Conservation (phyloP, 805 yeast species). For the Starmera amethionina region DNA sequence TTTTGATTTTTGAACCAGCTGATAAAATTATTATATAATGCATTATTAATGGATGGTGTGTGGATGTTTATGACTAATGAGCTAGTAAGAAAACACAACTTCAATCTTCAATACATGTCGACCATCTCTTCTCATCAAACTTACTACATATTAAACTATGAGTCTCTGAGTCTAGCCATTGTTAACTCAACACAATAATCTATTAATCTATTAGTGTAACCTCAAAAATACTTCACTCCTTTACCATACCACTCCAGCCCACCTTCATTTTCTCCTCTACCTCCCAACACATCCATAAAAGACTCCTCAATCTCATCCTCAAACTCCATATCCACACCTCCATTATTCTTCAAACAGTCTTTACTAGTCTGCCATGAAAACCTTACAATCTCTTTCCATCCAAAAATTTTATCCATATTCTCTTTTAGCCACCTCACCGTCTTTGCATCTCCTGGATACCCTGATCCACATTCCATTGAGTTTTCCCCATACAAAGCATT, state of each 20-base stretch:
- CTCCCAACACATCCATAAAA: constrained; percentile 3
- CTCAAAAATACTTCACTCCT: constrained; percentile 9
- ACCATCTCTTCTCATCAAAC: too few relatives aligned
- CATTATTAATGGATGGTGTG: too few relatives aligned
- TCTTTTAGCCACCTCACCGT: constrained; percentile 68
- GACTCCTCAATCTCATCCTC: constrained; percentile 27
- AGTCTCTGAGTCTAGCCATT: too few relatives aligned
- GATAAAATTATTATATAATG: too few relatives aligned
- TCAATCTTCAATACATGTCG: too few relatives aligned
- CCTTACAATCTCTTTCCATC: constrained; percentile 73
- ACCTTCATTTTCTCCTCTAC: constrained; percentile 1
- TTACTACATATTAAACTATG: too few relatives aligned
- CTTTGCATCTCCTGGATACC: constrained; percentile 89
- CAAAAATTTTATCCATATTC: constrained; percentile 63
- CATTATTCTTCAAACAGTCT: constrained; percentile 50
- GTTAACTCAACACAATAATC: too few relatives aligned
- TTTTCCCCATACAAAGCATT: constrained; percentile 17
- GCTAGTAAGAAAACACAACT: too few relatives aligned
- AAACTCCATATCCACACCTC: constrained; percentile 52
- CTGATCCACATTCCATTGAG: constrained; percentile 57
- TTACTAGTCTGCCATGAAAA: constrained; percentile 93
- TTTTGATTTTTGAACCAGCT: too few relatives aligned
- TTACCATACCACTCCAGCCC: constrained; percentile 20
- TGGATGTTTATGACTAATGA: too few relatives aligned
- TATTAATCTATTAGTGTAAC: too few relatives aligned